A percentile compares a stretch with the other conserved stretches of the same genome.
These are phyloP conservation scores for Talaromyces atroroseus DNA, from an alignment of 2,329 filamentous ascomycete genomes.

Conservation along the genomic window DNA sequence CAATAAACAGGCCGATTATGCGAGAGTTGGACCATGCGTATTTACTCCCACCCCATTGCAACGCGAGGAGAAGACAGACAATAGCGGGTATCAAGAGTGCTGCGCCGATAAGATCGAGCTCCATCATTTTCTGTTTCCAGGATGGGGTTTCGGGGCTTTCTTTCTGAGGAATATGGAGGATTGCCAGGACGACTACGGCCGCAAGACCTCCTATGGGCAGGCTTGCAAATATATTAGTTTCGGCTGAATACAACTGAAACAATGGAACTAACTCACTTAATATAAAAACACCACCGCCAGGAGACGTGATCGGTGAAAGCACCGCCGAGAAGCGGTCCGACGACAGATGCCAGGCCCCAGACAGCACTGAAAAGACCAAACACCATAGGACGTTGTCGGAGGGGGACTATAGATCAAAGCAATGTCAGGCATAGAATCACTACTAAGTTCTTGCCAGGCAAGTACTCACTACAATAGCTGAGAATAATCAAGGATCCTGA, in stretches of 20 bases:
- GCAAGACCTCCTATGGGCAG: slow-evolving; percentile 26
- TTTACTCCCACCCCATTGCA: slow-evolving; percentile 42
- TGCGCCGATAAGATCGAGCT: slow-evolving; percentile 43
- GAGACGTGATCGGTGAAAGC: slow-evolving; percentile 42
- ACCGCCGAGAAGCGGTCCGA: slow-evolving; percentile 44
- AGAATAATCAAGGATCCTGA: slow-evolving; percentile 25
- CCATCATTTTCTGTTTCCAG: not conserved
- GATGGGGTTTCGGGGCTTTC: not conserved
- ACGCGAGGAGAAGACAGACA: slow-evolving; percentile 40
- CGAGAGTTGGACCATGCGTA: slow-evolving; percentile 33
- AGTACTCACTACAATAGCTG: slow-evolving; percentile 12
- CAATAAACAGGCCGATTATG: slow-evolving; percentile 44
- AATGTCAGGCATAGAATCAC: not conserved
- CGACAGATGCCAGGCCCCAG: slow-evolving; percentile 45
- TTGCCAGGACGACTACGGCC: slow-evolving; percentile 17
- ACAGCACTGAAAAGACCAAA: slow-evolving; percentile 46
- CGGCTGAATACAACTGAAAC: no score
- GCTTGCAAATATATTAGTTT: slow-evolving; percentile 24
- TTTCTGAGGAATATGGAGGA: not conserved
- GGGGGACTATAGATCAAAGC: not conserved
- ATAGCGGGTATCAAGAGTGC: slow-evolving; percentile 36
- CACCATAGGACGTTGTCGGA: slow-evolving; percentile 9
- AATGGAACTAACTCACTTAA: slow-evolving; percentile 39
- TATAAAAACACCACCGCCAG: slow-evolving; percentile 44
- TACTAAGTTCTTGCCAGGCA: not conserved